Conservation (phyloP, 2,329 filamentous ascomycete species). For the Penicillium italicum region DNA sequence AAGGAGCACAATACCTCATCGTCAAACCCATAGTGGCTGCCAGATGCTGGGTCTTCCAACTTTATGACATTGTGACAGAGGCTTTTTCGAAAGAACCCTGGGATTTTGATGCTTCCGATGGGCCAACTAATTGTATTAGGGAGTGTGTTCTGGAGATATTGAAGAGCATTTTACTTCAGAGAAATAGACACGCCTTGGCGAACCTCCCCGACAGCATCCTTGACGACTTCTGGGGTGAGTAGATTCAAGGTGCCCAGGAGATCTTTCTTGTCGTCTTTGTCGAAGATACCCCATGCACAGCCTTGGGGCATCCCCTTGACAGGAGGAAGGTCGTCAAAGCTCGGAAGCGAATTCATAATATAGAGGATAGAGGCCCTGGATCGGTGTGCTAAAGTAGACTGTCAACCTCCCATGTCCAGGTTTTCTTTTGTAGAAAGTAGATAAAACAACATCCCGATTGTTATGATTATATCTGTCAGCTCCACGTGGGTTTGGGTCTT, state of each 20-base stretch:
- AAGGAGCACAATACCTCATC: conserved; percentile 35
- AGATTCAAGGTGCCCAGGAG: conserved; percentile 46
- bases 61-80: conserved; percentile 30
- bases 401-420: background rate
- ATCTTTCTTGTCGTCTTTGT: conserved; percentile 43
- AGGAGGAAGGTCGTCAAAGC: conserved; percentile 42
- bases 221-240: conserved; percentile 44
- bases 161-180: conserved; percentile 39
- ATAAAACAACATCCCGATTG: background rate
- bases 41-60: conserved; percentile 32
- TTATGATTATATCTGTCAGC: background rate
- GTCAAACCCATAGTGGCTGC: conserved; percentile 40
- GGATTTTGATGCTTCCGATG: conserved; percentile 34
- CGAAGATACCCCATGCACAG: conserved; percentile 44
- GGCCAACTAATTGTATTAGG: conserved; percentile 17
- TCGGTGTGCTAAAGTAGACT: background rate
- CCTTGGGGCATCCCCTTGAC: conserved; percentile 42
- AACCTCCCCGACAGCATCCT: conserved; percentile 43
- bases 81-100: conserved; percentile 33
- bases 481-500: background rate
- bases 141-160: background rate
- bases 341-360: conserved; percentile 16
- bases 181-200: conserved; percentile 41
- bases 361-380: background rate
- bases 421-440: background rate